phyloP scores from a whole-genome alignment of 352 stramenopile species.

The Phytophthora multivora region DNA sequence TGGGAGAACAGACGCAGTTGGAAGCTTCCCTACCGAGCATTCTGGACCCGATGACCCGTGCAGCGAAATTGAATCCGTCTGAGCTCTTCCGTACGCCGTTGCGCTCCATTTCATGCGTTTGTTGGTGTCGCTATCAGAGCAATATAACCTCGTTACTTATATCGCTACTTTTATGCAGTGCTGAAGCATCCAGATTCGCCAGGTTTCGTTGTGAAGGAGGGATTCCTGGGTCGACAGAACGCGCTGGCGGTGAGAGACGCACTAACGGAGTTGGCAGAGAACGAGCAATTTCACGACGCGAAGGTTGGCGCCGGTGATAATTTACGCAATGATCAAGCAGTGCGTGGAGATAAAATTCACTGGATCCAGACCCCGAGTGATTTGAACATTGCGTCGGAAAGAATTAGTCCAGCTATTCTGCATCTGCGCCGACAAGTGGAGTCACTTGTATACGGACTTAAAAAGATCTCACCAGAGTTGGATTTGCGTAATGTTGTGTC shows the following conservation, averaged over 20 bases:
- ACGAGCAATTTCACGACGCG: constrained; percentile 47
- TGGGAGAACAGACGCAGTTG: neutral
- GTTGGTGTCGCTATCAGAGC: neutral
- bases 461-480: constrained; percentile 52
- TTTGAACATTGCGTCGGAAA: constrained; percentile 20
- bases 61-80: constrained; percentile 51
- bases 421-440: constrained; percentile 57
- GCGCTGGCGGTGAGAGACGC: constrained; percentile 47
- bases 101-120: neutral
- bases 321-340: constrained; percentile 38
- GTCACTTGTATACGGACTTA: constrained; percentile 56
- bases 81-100: constrained; percentile 58
- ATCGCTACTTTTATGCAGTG: constrained; percentile 28
- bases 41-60: neutral
- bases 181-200: constrained; percentile 52
- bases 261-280: constrained; percentile 35
- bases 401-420: constrained; percentile 43
- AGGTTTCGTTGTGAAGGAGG: constrained; percentile 58
- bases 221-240: constrained; percentile 46
- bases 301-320: constrained; percentile 52
- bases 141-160: neutral
- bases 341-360: constrained; percentile 71
- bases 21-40: neutral
- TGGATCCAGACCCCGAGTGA: constrained; percentile 61
- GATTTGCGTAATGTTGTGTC: constrained; percentile 72